A percentile compares a stretch with the other conserved stretches of the same genome.
Evolutionary conservation across 306 rosid genomes (phyloP).

Genomic region (Medicago arabica): DNA sequence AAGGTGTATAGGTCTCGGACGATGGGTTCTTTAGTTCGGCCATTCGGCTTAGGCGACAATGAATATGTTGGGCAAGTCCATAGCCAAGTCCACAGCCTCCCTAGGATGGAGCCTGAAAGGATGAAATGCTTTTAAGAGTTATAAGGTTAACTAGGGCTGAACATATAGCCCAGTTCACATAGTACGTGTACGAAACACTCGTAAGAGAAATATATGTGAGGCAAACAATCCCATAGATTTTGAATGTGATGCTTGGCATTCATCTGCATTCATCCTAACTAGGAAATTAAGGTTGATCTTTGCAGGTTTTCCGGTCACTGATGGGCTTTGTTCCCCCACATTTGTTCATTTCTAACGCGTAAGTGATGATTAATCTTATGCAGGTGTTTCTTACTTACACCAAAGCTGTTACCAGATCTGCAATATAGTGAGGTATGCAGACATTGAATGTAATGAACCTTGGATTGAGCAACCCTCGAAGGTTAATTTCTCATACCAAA

Average conservation of each 20-base stretch:
- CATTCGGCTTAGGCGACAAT: too few relatives aligned
- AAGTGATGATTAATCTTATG: slow-evolving; percentile 34
- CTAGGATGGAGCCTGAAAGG: too few relatives aligned
- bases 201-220: not conserved
- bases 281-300: slow-evolving; percentile 12
- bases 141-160: too few relatives aligned
- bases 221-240: not conserved
- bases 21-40: too few relatives aligned
- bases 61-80: too few relatives aligned
- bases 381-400: slow-evolving; percentile 97
- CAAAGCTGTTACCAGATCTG: slow-evolving; percentile 84
- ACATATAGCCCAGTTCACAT: not conserved
- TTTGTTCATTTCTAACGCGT: slow-evolving; percentile 9
- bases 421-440: slow-evolving; percentile 93
- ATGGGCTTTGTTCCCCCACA: slow-evolving; percentile 9
- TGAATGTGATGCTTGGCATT: slow-evolving; percentile 25
- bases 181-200: not conserved
- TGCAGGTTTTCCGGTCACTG: not conserved
- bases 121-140: too few relatives aligned
- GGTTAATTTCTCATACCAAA: slow-evolving; percentile 50
- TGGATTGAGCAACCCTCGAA: slow-evolving; percentile 73
- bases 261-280: not conserved
- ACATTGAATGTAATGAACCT: slow-evolving; percentile 88
- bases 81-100: too few relatives aligned
- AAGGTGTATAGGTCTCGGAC: too few relatives aligned